A percentile compares a stretch with the other conserved stretches of the same genome.
Evolutionary conservation across 495 filamentous ascomycete species (phyloP).

Genomic region (Penicillium egyptiacum): DNA sequence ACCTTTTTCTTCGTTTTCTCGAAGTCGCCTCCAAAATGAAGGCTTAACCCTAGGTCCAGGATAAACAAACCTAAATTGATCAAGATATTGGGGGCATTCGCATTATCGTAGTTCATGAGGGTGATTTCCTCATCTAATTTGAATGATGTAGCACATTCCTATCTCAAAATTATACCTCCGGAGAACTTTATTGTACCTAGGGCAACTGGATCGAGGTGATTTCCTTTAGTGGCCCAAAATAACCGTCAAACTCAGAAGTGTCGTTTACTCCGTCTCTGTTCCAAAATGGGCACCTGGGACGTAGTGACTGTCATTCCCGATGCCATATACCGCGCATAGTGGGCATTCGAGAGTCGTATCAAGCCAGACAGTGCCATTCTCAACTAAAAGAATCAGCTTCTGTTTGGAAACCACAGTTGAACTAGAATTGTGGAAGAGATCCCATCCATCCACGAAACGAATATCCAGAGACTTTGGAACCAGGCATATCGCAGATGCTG

Average conservation of each 20-base stretch:
- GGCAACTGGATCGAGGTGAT: not conserved
- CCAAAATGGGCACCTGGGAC: not conserved
- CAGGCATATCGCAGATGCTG: too few species aligned
- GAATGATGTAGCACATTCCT: not conserved
- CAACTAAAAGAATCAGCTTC: not conserved
- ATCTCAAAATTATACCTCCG: not conserved
- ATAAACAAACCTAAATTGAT: too few species aligned
- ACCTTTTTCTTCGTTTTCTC: not conserved
- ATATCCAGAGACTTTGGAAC: not conserved
- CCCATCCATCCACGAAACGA: not conserved
- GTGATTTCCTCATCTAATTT: not conserved
- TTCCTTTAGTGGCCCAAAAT: not conserved
- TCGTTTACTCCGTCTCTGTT: not conserved
- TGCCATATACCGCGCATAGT: not conserved
- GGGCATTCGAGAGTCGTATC: not conserved
- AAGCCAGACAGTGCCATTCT: too few species aligned
- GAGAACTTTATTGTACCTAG: not conserved
- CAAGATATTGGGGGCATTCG: not conserved
- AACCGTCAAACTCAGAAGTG: not conserved
- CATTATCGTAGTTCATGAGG: not conserved
- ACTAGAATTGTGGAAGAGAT: not conserved
- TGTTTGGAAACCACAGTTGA: not conserved
- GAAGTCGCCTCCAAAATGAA: too few species aligned
- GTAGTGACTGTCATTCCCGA: not conserved
- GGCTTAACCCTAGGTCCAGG: too few species aligned